These are phyloP conservation scores for Quercus glauca DNA, from an alignment of 306 rosid genomes.

Conservation along the genomic window DNA sequence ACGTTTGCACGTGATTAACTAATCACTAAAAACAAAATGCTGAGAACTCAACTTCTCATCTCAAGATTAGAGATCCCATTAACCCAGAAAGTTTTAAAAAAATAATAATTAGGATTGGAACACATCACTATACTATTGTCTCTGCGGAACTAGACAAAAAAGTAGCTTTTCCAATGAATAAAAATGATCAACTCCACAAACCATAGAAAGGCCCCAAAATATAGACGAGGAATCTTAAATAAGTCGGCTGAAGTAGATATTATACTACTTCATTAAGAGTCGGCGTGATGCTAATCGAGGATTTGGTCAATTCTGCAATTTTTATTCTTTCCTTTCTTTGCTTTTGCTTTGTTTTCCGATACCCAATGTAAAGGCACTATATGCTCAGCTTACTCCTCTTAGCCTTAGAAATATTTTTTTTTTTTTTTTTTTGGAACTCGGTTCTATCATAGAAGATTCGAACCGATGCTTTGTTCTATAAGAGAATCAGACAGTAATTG, in stretches of 20 bases:
- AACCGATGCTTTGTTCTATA: too few relatives aligned
- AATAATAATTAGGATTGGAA: constrained; percentile 1
- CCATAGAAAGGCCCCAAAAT: neutral
- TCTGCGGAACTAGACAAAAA: constrained; percentile 63
- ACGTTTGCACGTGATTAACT: constrained; percentile 22
- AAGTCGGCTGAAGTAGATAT: constrained; percentile 20
- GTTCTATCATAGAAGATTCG: too few relatives aligned
- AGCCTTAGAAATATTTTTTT: neutral
- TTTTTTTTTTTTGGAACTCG: neutral
- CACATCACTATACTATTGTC: constrained; percentile 39
- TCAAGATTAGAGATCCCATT: constrained; percentile 25
- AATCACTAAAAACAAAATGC: constrained; percentile 21
- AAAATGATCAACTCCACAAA: constrained; percentile 62
- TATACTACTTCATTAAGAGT: neutral
- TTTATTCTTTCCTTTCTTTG: neutral
- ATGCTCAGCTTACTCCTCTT: neutral
- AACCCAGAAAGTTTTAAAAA: constrained; percentile 1
- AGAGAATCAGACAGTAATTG: too few relatives aligned
- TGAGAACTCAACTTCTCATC: constrained; percentile 8
- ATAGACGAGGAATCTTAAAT: constrained; percentile 18
- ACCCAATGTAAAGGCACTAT: neutral
- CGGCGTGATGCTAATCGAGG: neutral
- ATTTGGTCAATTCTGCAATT: neutral
- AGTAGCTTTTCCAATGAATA: constrained; percentile 39
- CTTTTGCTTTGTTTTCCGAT: neutral